A percentile compares a stretch with the other conserved stretches of the same genome.
phyloP scores from a whole-genome alignment of 768 basidiomycete genomes.

The Exidia glandulosa region DNA sequence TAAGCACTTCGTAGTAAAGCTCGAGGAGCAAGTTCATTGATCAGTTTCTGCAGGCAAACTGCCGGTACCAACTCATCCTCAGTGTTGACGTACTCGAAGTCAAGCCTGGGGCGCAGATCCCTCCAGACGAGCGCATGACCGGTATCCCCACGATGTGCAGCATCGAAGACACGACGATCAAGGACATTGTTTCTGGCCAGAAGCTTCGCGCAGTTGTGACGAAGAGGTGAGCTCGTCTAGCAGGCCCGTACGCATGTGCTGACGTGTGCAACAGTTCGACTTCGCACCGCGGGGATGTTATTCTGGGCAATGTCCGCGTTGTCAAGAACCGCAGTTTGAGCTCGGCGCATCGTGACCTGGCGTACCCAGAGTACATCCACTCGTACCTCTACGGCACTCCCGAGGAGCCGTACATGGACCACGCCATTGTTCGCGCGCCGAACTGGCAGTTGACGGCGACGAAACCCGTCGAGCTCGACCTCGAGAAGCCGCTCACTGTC shows the following conservation, averaged over 20 bases:
- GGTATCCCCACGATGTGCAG: no score
- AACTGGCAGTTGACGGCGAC: slow-evolving; percentile 18
- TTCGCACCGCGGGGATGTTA: background rate
- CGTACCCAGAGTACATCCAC: slow-evolving; percentile 21
- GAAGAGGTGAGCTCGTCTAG: background rate
- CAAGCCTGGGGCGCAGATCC: slow-evolving; percentile 10
- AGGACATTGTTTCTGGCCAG: no score
- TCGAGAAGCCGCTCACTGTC: background rate
- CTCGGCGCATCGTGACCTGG: slow-evolving; percentile 18
- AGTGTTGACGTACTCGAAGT: slow-evolving; percentile 16
- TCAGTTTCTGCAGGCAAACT: no score
- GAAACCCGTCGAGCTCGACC: background rate
- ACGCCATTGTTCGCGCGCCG: slow-evolving; percentile 18
- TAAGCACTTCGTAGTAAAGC: no score
- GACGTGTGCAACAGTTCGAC: background rate
- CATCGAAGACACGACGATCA: no score
- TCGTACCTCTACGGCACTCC: slow-evolving; percentile 31
- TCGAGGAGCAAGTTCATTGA: no score
- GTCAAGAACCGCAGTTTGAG: slow-evolving; percentile 21
- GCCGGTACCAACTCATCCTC: slow-evolving; percentile 28
- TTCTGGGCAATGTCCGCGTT: slow-evolving; percentile 15
- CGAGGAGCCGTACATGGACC: slow-evolving; percentile 24
- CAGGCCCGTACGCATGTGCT: background rate
- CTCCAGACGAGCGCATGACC: no score
- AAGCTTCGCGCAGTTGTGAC: no score